Base-by-base conservation (phyloP, 164 flowering plant species). In the Malania oleifera region DNA sequence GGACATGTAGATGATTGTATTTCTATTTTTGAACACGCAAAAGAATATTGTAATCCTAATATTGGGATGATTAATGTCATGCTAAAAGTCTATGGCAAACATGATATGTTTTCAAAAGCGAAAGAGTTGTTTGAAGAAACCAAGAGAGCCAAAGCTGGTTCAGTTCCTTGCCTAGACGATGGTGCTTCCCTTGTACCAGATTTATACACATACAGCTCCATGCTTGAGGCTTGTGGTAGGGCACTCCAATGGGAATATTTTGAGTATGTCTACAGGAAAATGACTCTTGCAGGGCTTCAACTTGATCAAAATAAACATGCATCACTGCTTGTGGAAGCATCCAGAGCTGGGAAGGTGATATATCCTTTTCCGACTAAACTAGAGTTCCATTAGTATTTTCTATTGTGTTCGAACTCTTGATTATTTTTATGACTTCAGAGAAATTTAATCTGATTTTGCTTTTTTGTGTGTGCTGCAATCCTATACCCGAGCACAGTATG, bases 201-300 rank as follows among this genome's bases (percentile, higher is more conserved):
- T 73, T 60, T 20, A 22, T 82, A 75, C 61, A 84, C 99, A 22
- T 95, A 77, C 59, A 68, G 63, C 57, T 55, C 73, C 47, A 85
- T 91, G 83, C 95, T 95, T 17, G 85, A 81, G 77, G 88, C 88
- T 56, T 85, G 96, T 65, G 85, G 87, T 59, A 67, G 67, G 37
- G 84, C 99, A 37, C 83, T 56, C 19, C 96, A 91, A 55, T 95
- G 99, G 99, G 97, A 95, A 57, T 91, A 88, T 64, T 91, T 95
- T 67, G 99, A 91, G 69, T 71, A 74, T 73, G 86, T 86, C 18
- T 95, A 90, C 80, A 84, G 81, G 77, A 88, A 86, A 63, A 91
- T 95, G 99, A 51, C 64, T 60, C 77, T 88, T 47, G 65, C 69
- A 40, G 96, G 95, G 18, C 77, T 66, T 76, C 88, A 73, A 62